These are phyloP conservation scores for Pouteria glomerata DNA, from an alignment of 148 eudicot genomes.

Conservation along the genomic window DNA sequence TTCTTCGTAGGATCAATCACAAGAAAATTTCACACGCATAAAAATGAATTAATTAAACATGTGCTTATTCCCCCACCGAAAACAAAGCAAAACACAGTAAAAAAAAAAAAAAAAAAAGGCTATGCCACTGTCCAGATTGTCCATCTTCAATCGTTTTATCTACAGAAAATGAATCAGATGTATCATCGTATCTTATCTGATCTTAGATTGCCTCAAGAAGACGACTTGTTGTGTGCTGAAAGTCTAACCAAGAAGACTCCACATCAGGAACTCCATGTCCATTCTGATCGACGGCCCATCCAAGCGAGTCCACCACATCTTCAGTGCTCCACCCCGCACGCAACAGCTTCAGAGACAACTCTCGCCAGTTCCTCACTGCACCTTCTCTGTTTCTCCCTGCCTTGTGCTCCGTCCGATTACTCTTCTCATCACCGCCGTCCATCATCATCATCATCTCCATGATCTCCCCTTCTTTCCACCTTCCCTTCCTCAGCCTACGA, in stretches of 20 bases:
- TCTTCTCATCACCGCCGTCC: slow-evolving; percentile 23
- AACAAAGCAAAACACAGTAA: too few species aligned
- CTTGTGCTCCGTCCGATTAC: neutral
- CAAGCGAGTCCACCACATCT: slow-evolving; percentile 49
- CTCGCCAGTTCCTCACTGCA: slow-evolving; percentile 16
- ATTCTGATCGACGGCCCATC: slow-evolving; percentile 10
- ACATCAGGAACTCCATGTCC: neutral
- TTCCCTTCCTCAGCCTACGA: slow-evolving; percentile 33
- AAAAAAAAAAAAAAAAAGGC: too few species aligned
- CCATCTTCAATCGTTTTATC: too few species aligned
- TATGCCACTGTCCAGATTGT: too few species aligned
- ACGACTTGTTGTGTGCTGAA: slow-evolving; percentile 1
- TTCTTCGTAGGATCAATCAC: too few species aligned
- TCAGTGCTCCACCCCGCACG: slow-evolving; percentile 50
- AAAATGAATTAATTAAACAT: too few species aligned
- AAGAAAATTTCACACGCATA: too few species aligned
- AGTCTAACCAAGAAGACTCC: slow-evolving; percentile 16
- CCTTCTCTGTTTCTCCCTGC: neutral
- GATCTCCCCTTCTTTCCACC: slow-evolving; percentile 51
- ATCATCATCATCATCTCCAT: slow-evolving; percentile 52
- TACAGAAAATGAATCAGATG: too few species aligned
- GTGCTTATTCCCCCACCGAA: too few species aligned
- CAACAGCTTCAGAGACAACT: slow-evolving; percentile 26
- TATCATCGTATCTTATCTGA: neutral
- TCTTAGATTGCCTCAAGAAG: neutral